These are phyloP conservation scores for Reticulascus tulasneorum DNA, from an alignment of 2,329 filamentous ascomycete genomes.

Conservation along the genomic window DNA sequence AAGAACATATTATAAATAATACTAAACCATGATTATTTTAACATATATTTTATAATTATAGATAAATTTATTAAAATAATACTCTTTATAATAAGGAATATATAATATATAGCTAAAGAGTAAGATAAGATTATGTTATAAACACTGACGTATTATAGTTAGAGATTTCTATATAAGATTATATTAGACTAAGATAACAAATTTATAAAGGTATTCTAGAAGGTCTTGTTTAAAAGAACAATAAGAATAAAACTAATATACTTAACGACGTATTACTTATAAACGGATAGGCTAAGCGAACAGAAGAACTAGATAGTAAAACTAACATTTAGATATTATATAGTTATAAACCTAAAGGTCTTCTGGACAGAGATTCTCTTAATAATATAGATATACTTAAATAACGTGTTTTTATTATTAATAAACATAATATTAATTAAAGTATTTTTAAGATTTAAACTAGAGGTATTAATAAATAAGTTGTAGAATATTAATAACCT, in stretches of 20 bases:
- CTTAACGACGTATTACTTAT: no score
- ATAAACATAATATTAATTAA: no score
- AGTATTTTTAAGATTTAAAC: no score
- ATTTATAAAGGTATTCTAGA: background rate
- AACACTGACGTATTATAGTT: background rate
- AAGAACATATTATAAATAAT: no score
- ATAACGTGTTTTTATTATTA: background rate
- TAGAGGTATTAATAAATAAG: no score
- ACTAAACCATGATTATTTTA: background rate
- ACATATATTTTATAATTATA: background rate
- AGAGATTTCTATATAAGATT: background rate
- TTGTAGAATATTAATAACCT: background rate
- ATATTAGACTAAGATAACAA: background rate
- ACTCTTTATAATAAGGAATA: no score
- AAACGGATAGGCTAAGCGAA: no score
- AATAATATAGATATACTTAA: no score
- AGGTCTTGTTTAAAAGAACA: no score
- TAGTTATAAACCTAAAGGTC: background rate
- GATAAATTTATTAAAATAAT: background rate
- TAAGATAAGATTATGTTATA: background rate
- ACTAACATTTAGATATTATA: no score
- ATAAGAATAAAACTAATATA: no score
- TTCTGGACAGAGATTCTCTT: background rate
- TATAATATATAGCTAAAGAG: background rate
- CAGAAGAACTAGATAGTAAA: no score